Base-by-base conservation (phyloP, 352 stramenopile genomes). In the Globisporangium paddicum region DNA sequence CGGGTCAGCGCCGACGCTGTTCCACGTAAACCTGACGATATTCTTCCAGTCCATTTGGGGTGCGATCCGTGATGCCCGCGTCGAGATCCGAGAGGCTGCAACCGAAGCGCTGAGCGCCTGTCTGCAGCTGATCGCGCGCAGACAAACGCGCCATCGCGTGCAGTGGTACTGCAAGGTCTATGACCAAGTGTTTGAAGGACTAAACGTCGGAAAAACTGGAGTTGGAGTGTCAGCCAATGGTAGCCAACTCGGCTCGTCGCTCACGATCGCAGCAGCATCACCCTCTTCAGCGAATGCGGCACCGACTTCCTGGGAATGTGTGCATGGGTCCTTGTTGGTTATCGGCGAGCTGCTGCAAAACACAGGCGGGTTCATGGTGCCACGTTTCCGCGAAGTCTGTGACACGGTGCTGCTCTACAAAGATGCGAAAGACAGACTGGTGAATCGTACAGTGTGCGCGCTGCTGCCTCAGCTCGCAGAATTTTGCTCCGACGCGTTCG, bases 281-380 rank as follows among this genome's bases (percentile, higher is more conserved):
- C 10, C 53, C 19, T 47, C 35, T 44, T 62, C 46, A 40, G 55
- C 30, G 44, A 62, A 48, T 48, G 53, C 64, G 2, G 44, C 63
- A 5, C 46, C 72, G 28, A 66, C 78, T 2, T 77, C 82, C 5
- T 92, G 82, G 83, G 83, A 91, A 49, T 84, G 75, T 37, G 81
- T 92, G 0, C 97, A 99, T 66, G 97, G 97, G 11, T 98, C 95
- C 7, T 72, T 99, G 21, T 72, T 99, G 0, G 90, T 98, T 9
- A 91, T 99, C 23, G 83, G 86, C 28, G 93, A 98, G 53, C 84
- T 99, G 58, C 76, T 99, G 30, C 77, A 96, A 10, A 89, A 98
- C 66, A 97, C 96, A 5, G 84, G 93, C 1, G 71, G 83, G n/a
- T 99, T 99, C 68, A 98, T 99, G 85, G 75, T 98, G 30, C 96